Base-by-base conservation (phyloP, 495 filamentous ascomycete genomes). In the Darksidea phi region DNA sequence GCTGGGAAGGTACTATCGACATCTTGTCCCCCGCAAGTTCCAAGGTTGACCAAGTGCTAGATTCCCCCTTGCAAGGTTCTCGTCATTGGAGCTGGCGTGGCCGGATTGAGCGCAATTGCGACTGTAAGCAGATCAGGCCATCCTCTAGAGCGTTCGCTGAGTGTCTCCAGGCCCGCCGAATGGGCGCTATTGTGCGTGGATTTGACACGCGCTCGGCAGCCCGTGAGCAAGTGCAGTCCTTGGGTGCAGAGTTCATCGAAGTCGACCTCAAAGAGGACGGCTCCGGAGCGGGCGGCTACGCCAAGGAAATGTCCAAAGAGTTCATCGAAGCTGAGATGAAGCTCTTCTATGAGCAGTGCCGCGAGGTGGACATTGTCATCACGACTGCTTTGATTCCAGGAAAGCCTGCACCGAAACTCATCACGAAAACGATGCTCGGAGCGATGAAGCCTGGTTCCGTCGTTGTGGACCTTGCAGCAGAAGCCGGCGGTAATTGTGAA, bases 261-360 rank as follows among this genome's bases (percentile, higher is more conserved):
- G 89, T 93, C 20, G 86, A 90, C 28, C 77, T 93, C n/a, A 71
- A 90, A 58, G 89, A 93, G 72, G 89, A 91, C 57, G 89, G 88
- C 13, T 80, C 86, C n/a, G 89, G 88, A 1, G 80, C 86, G 15
- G 89, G 89, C 20, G 89, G 89, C 11, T 93, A 93, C 59, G 88
- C 86, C 36, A 93, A 93, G 65, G 87, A 89, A 68, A 93, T 93
- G 89, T 90, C 88, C 52, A 88, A 89, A 63, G 88, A 91, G 70
- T 93, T 93, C 70, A 89, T 90, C 69, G 88, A 88, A 59, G 88
- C 88, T 7, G 89, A 93, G 69, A 91, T 90, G 88, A 90, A 87
- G 71, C 78, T 93, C 24, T 93, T 93, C 67, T 83, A 86, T 67
- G 85, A 91, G 66, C 89, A 91, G 69, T 86, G 86, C 55, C 80